Evolutionary conservation across 2,329 filamentous ascomycete species (phyloP).

Genomic region (Venturia pyrina): DNA sequence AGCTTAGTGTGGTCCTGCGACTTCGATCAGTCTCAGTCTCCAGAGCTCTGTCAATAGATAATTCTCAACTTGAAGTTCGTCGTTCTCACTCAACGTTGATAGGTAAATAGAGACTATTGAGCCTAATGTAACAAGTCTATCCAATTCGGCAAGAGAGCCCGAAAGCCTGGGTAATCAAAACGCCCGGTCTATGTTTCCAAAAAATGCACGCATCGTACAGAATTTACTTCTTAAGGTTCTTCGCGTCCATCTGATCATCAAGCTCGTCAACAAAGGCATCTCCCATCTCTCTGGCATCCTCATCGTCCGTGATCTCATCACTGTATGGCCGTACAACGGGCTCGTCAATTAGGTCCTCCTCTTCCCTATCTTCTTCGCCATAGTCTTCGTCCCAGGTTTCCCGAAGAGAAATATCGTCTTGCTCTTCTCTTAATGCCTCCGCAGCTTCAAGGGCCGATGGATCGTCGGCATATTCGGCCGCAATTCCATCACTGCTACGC

Average conservation of each 20-base stretch:
- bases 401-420: slow-evolving; percentile 41
- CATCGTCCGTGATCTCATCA: slow-evolving; percentile 3
- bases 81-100: too few relatives aligned
- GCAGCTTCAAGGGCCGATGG: slow-evolving; percentile 32
- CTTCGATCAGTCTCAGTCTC: too few relatives aligned
- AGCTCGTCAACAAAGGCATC: slow-evolving; percentile 5
- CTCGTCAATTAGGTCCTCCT: slow-evolving; percentile 13
- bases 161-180: not conserved
- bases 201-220: not conserved
- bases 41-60: too few relatives aligned
- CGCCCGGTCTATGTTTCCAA: not conserved
- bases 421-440: slow-evolving; percentile 35
- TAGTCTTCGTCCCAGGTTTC: slow-evolving; percentile 43
- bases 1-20: too few relatives aligned
- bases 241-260: not conserved
- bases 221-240: not conserved
- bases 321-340: slow-evolving; percentile 8
- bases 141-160: not conserved
- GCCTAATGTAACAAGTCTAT: not conserved
- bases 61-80: too few relatives aligned
- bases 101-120: not conserved
- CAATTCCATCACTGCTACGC: slow-evolving; percentile 17
- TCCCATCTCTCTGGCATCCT: slow-evolving; percentile 9
- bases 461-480: slow-evolving; percentile 24
- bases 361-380: slow-evolving; percentile 29